phyloP scores from a whole-genome alignment of 305 asterid genomes.

The Fraxinus velutina region DNA sequence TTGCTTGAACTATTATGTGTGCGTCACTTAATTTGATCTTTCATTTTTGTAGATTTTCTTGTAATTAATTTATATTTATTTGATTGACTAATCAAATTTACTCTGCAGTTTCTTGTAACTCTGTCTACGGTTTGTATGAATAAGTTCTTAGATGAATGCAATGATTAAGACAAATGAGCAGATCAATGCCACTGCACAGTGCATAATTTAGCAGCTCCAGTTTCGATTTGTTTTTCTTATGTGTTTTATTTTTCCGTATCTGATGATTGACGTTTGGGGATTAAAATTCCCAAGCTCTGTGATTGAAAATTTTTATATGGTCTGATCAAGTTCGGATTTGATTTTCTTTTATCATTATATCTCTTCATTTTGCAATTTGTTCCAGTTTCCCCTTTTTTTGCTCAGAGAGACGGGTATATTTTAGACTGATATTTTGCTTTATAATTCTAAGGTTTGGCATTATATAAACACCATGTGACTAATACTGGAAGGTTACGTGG shows the following conservation, averaged over 20 bases:
- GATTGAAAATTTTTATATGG: neutral
- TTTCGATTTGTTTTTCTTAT: neutral
- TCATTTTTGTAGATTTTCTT: neutral
- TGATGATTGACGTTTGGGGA: neutral
- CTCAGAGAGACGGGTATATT: neutral
- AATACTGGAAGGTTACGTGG: neutral
- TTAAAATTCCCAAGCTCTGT: neutral
- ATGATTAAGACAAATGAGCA: neutral
- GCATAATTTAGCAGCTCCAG: neutral
- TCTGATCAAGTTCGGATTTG: no score
- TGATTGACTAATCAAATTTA: neutral
- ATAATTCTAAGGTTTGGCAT: neutral
- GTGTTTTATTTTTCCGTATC: neutral
- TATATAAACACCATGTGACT: neutral
- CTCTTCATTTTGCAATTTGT: neutral
- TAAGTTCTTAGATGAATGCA: neutral
- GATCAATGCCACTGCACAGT: neutral
- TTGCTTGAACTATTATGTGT: neutral
- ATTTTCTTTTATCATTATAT: neutral
- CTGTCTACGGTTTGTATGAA: neutral
- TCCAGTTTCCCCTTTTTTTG: neutral
- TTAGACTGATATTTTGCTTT: neutral
- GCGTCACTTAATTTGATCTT: neutral
- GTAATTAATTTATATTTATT: neutral
- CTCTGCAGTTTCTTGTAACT: neutral